Conservation (phyloP, 306 rosid genomes). For the Lathyrus tuberosus region DNA sequence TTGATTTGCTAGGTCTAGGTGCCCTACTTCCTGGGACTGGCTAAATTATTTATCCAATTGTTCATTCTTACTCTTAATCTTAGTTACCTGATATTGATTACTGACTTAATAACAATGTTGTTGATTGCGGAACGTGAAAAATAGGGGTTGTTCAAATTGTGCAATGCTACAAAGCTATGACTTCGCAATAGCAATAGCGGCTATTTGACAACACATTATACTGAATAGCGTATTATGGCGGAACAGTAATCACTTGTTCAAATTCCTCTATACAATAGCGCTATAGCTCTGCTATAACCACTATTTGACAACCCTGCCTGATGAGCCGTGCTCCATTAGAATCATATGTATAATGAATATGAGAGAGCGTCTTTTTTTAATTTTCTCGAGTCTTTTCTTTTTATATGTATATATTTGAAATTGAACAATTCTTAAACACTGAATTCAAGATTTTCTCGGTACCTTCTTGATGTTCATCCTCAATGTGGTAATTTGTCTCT, state of each 20-base stretch:
- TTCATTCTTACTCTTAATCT: conserved; percentile 2
- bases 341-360: neutral
- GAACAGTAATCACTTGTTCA: no score
- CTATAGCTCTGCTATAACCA: no score
- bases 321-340: conserved; percentile 18
- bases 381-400: conserved; percentile 13
- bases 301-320: no score
- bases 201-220: no score
- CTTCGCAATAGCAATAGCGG: no score
- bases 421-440: conserved; percentile 18
- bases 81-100: conserved; percentile 27
- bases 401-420: conserved; percentile 9
- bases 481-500: conserved; percentile 38
- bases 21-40: conserved; percentile 32
- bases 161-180: no score
- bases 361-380: neutral
- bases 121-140: no score
- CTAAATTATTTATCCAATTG: neutral
- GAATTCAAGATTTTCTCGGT: conserved; percentile 19
- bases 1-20: conserved; percentile 2
- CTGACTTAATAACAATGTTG: neutral
- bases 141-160: no score
- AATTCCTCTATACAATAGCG: no score
- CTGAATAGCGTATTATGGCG: no score
- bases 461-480: conserved; percentile 33